These are phyloP conservation scores for Cinnamomum micranthum DNA, from an alignment of 164 flowering plant species.

Conservation along the genomic window DNA sequence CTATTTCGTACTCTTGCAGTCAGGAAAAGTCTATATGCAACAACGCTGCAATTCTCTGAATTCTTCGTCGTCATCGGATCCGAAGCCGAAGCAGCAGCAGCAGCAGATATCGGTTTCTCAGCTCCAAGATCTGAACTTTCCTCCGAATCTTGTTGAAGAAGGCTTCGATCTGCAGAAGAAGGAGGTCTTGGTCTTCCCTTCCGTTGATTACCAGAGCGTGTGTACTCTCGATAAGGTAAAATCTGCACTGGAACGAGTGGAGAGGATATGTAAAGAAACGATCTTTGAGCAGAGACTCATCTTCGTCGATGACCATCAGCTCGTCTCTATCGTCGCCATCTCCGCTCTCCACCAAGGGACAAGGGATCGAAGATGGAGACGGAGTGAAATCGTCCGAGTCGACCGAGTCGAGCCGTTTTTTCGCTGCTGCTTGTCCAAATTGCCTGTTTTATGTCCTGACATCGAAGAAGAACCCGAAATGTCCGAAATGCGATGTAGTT, in stretches of 20 bases:
- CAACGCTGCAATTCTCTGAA: conserved; percentile 44
- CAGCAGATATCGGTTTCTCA: conserved; percentile 11
- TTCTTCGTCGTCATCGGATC: conserved; percentile 22
- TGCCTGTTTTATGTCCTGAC: conserved; percentile 72
- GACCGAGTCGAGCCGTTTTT: conserved; percentile 7
- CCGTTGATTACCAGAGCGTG: conserved; percentile 51
- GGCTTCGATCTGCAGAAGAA: conserved; percentile 38
- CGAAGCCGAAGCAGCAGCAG: background rate
- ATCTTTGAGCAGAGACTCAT: conserved; percentile 17
- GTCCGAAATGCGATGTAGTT: conserved; percentile 54
- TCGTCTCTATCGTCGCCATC: conserved; percentile 16
- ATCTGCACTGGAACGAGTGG: conserved; percentile 77
- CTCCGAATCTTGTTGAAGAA: conserved; percentile 28
- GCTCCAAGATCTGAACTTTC: conserved; percentile 17
- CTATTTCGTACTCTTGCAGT: background rate
- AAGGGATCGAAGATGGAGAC: conserved; percentile 17
- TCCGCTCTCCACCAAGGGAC: conserved; percentile 20
- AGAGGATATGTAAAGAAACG: conserved; percentile 34
- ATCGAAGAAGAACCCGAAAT: conserved; percentile 50
- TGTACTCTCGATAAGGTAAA: conserved; percentile 93
- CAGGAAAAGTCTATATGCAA: conserved; percentile 52
- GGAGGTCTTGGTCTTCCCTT: conserved; percentile 27
- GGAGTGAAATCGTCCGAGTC: background rate
- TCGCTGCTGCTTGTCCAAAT: conserved; percentile 67
- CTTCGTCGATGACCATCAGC: conserved; percentile 15